Conservation (phyloP, 2,329 filamentous ascomycete species). For the Nigrospora oryzae region DNA sequence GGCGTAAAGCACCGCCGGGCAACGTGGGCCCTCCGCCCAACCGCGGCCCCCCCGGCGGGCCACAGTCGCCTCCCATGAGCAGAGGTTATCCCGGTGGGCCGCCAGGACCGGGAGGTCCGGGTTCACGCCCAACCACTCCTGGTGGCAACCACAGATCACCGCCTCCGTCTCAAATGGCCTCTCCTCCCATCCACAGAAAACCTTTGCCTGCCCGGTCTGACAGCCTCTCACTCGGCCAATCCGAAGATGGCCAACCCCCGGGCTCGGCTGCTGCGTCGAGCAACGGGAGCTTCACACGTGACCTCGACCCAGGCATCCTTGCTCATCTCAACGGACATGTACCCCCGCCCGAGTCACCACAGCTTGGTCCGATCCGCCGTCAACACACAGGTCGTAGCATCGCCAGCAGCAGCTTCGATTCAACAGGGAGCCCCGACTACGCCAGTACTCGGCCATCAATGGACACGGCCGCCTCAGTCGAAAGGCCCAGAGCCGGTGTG, state of each 20-base stretch:
- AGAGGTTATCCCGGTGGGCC: conserved; percentile 13
- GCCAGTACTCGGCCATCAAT: conserved; percentile 58
- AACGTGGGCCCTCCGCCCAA: conserved; percentile 15
- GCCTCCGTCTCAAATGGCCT: conserved; percentile 24
- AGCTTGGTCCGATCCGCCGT: conserved; percentile 16
- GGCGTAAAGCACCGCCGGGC: conserved; percentile 9
- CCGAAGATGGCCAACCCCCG: conserved; percentile 28
- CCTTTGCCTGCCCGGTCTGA: conserved; percentile 35
- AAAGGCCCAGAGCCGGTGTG: conserved; percentile 69
- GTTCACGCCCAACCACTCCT: conserved; percentile 10
- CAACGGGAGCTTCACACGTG: conserved; percentile 27
- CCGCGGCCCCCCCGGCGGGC: conserved; percentile 15
- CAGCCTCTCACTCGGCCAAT: conserved; percentile 25
- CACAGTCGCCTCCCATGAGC: conserved; percentile 18
- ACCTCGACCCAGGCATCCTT: conserved; percentile 40
- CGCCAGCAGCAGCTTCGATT: conserved; percentile 44
- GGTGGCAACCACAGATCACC: conserved; percentile 7
- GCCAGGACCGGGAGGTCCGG: conserved; percentile 13
- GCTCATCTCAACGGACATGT: conserved; percentile 25
- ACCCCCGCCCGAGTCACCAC: conserved; percentile 5
- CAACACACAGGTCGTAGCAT: conserved; percentile 26
- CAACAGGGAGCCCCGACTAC: conserved; percentile 65
- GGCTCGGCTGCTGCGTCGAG: conserved; percentile 24
- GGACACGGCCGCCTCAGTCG: conserved; percentile 41
- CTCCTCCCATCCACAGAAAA: conserved; percentile 39